Percentiles rank a stretch among this genome's conserved stretches.
phyloP scores from a whole-genome alignment of 148 eudicot species.

The Polygonum maritimum region DNA sequence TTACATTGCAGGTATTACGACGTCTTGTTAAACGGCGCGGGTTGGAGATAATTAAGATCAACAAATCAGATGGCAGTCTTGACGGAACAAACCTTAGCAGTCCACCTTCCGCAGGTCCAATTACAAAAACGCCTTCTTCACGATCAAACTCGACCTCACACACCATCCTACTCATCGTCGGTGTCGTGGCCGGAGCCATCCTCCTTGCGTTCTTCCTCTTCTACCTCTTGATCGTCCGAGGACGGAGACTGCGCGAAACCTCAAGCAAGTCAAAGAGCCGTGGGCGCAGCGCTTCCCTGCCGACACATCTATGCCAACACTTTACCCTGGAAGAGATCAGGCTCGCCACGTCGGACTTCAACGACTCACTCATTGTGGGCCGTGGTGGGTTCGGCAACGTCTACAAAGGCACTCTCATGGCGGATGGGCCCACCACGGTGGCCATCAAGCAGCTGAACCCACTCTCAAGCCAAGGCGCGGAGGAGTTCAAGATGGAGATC shows the following conservation, averaged over 20 bases:
- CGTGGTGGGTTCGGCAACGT: conserved; percentile 24
- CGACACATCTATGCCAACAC: neutral
- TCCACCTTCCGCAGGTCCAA: neutral
- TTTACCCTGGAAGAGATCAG: conserved; percentile 16
- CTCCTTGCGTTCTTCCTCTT: conserved; percentile 21
- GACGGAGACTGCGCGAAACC: neutral
- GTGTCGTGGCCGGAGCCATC: conserved; percentile 17
- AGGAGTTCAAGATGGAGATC: conserved; percentile 78
- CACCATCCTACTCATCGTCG: neutral
- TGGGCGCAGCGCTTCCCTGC: neutral
- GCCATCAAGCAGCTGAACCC: conserved; percentile 20
- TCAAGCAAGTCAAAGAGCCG: neutral
- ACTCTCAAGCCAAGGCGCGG: conserved; percentile 65
- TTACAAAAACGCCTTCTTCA: conserved; percentile 22
- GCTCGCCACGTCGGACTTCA: conserved; percentile 20
- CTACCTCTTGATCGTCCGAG: neutral
- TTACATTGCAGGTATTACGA: neutral
- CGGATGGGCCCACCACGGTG: neutral
- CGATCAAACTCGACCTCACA: neutral
- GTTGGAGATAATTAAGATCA: neutral
- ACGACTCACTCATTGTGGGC: conserved; percentile 13
- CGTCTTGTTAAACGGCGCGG: neutral
- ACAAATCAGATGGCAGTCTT: neutral
- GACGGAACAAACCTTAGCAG: neutral
- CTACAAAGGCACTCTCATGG: conserved; percentile 16